Evolutionary conservation across 2,329 filamentous ascomycete genomes (phyloP).

Genomic region (Torrubiellomyces zombiae): DNA sequence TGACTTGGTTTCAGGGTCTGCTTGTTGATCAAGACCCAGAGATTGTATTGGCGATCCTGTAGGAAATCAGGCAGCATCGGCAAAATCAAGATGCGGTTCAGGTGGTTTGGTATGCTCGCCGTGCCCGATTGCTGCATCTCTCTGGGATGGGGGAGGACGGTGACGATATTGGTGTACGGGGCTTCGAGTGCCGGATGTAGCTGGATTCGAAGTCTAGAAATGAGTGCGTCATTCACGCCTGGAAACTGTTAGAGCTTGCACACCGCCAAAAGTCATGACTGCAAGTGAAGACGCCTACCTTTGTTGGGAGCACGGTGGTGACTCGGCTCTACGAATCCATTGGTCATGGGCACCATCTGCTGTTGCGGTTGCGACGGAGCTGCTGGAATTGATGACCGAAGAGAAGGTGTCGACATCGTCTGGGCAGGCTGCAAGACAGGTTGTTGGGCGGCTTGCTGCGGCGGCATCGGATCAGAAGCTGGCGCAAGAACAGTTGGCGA

Average conservation of each 20-base stretch:
- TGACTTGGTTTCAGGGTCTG: slow-evolving; percentile 35
- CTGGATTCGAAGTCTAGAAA: slow-evolving; percentile 47
- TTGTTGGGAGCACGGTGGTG: slow-evolving; percentile 23
- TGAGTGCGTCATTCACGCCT: slow-evolving; percentile 45
- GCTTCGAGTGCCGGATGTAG: slow-evolving; percentile 52
- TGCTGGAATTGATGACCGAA: slow-evolving; percentile 5
- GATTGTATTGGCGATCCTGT: slow-evolving; percentile 53
- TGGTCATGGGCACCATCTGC: slow-evolving; percentile 10
- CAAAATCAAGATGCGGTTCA: slow-evolving; percentile 55
- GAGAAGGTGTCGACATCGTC: slow-evolving; percentile 4
- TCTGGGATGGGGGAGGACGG: slow-evolving; percentile 46
- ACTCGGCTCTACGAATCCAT: slow-evolving; percentile 18
- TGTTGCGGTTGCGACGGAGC: slow-evolving; percentile 9
- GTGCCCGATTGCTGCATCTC: slow-evolving; percentile 57
- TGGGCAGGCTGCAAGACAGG: slow-evolving; percentile 5
- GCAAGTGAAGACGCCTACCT: too few species aligned
- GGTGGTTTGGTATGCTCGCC: slow-evolving; percentile 48
- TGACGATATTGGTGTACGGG: slow-evolving; percentile 43
- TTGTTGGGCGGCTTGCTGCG: too few species aligned
- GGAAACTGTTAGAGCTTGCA: slow-evolving; percentile 10
- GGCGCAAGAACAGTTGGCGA: slow-evolving; percentile 11
- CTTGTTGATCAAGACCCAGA: slow-evolving; percentile 58
- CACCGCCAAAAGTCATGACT: too few species aligned
- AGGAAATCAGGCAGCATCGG: slow-evolving; percentile 47
- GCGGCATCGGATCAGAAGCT: slow-evolving; percentile 6